Evolutionary conservation across 106 monocot species (phyloP), one percentile per base, ranked within the genome.

Genomic region (Hemerocallis citrina): DNA sequence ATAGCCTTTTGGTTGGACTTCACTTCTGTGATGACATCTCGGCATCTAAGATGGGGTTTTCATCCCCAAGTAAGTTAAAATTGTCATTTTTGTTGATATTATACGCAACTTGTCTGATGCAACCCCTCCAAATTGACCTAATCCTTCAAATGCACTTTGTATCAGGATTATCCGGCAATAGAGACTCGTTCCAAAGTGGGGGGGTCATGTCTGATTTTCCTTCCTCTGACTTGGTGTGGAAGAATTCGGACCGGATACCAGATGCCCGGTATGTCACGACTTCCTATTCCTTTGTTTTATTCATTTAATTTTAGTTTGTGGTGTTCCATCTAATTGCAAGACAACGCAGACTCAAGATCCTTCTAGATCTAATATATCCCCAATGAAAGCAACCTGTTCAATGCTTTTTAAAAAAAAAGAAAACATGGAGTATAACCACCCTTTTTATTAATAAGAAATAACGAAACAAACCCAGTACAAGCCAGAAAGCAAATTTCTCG

Each of bases 1-100:
- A 92, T 38, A 92, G 92, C 60, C 75, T 92, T 9, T 73, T 92
- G 67, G 77, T 92, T 17, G 92, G 92, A 35, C 55, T 87, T 65
- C 92, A 92, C 39, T 92, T 92, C 43, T 35, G 75, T 29, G 80
- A 81, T 51, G 71, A 84, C 49, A 30, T 55, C 29, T 64, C 77
- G 10, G 62, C 77, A 39, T 74, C 85, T 36, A 74, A 72, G 60
- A 68, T 79, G 17, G 72, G 63, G 14, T 28, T 79, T 22, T 71
- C 77, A 16, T 73, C 72, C 31, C 68, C 75, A 58, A 75, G 86
- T 83, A 78, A 68, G 76, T 69, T 69, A 9, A 40, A 43, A 32
- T 19, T 44, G 51, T 30, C 17, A 56, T 50, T 24, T 3, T 29
- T 63, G 30, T 34, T 38, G 28, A 48, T 57, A 12, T 19, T 21